These are phyloP conservation scores for Coemansia nantahalensis DNA, from an alignment of 192 early-diverging fungal species.

Conservation along the genomic window DNA sequence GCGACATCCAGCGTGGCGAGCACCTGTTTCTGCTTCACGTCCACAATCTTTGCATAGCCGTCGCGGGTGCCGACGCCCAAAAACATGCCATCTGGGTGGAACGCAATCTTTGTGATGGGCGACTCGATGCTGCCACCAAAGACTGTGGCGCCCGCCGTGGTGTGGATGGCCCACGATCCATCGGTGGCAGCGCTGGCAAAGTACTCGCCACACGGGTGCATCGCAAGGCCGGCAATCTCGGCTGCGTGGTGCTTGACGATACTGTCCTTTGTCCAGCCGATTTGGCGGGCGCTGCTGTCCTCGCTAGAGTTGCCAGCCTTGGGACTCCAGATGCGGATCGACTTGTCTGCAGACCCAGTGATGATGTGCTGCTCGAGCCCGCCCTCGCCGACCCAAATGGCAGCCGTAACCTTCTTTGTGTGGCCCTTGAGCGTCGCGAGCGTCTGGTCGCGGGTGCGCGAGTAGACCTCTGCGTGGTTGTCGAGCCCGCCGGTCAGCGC, in stretches of 20 bases:
- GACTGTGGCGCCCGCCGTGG: slow-evolving; percentile 52
- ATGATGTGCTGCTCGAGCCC: slow-evolving; percentile 58
- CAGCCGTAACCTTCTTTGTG: slow-evolving; percentile 73
- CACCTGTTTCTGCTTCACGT: slow-evolving; percentile 65
- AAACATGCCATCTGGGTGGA: slow-evolving; percentile 94
- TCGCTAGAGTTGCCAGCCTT: slow-evolving; percentile 50
- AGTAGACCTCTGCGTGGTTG: slow-evolving; percentile 73
- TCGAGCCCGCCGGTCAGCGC: slow-evolving; percentile 78
- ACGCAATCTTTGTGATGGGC: slow-evolving; percentile 37
- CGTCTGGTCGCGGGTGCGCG: slow-evolving; percentile 61
- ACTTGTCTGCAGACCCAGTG: slow-evolving; percentile 76
- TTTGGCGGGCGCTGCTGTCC: slow-evolving; percentile 7
- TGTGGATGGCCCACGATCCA: slow-evolving; percentile 78
- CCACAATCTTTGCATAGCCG: slow-evolving; percentile 75
- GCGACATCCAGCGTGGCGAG: slow-evolving; percentile 48
- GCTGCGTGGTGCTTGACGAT: slow-evolving; percentile 66
- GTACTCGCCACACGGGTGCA: slow-evolving; percentile 82
- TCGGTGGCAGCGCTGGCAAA: slow-evolving; percentile 73
- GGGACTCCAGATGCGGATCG: slow-evolving; percentile 71
- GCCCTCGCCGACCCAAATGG: slow-evolving; percentile 52
- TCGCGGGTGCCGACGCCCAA: slow-evolving; percentile 75
- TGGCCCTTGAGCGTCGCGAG: slow-evolving; percentile 77
- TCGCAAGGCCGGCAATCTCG: slow-evolving; percentile 69
- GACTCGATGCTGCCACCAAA: slow-evolving; percentile 23
- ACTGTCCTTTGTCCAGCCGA: slow-evolving; percentile 38